phyloP scores from a whole-genome alignment of 106 monocot genomes.

The Dioscorea zingiberensis region DNA sequence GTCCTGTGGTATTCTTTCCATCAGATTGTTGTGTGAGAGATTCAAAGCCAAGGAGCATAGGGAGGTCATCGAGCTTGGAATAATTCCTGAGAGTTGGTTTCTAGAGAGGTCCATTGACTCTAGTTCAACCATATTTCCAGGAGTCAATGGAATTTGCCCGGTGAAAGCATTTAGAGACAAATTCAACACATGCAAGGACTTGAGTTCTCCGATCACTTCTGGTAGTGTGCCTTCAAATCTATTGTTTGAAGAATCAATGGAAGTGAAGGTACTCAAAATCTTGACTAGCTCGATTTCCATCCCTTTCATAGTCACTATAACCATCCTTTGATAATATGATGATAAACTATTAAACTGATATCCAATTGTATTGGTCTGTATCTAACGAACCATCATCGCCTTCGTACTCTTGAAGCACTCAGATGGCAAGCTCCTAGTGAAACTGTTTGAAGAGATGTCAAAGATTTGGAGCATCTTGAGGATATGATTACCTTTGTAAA shows the following conservation, averaged over 20 bases:
- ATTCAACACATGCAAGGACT: not conserved
- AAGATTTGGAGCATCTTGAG: not conserved
- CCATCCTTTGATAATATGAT: not conserved
- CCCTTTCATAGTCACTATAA: not conserved
- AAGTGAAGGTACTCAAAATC: not conserved
- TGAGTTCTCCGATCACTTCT: not conserved
- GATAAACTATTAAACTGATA: not conserved
- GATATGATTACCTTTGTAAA: not conserved
- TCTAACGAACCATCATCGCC: not conserved
- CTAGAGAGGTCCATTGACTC: conserved; percentile 7
- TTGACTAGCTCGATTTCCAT: not conserved
- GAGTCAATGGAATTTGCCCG: not conserved
- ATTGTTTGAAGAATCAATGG: not conserved
- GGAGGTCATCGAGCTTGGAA: not conserved
- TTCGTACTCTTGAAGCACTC: not conserved
- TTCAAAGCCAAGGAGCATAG: conserved; percentile 11
- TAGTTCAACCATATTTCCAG: not conserved
- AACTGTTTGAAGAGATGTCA: not conserved
- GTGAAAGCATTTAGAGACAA: not conserved
- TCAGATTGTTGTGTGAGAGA: conserved; percentile 46
- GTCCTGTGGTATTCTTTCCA: conserved; percentile 36
- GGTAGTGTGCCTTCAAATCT: not conserved
- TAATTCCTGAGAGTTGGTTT: not conserved
- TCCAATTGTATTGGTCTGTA: not conserved
- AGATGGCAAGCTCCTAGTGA: not conserved